Evolutionary conservation across 495 filamentous ascomycete genomes (phyloP), one percentile per base, ranked within the genome.

Genomic region (Penicillium lagena): DNA sequence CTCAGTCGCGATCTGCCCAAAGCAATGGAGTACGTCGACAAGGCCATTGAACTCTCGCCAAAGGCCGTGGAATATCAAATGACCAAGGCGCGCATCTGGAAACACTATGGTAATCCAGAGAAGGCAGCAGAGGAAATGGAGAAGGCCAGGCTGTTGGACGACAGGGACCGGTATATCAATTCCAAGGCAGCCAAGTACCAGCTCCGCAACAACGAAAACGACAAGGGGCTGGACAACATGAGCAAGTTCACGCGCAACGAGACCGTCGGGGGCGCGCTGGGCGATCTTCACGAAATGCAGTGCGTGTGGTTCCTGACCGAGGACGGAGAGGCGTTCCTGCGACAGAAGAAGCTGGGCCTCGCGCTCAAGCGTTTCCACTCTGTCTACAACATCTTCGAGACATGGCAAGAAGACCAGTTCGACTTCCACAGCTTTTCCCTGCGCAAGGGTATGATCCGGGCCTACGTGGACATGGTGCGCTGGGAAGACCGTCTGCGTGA

Each of bases 401-500:
- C 86, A 34, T 99, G 93, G 93, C 83, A 94, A 51, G 93, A 99
- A 52, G 93, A 99, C 53, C 93, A 99, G 55, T 96, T 96, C 55
- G 93, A 99, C 59, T 99, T 99, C 74, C 93, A 99, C 69, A 87
- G 81, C 63, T 99, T 97, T 68, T 96, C 90, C 7, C 72, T 97
- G 7, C 76, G 90, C 9, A 97, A 97, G 66, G 93, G 94, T 7
- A 91, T 95, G 73, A 86, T 97, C 46, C 73, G 93, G 37, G 88
- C 94, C 1, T 99, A 99, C 57, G 72, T 97, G 13, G 89, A 96
- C 49, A 95, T 97, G 89, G 72, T 97, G 17, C 81, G 87, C 47
- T 99, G 93, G 93, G 91, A 97, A 56, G 90, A 99, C 53, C 75
- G 78, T 43, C 65, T 97, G 30, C 80, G 90, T 17, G 86, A 90